phyloP scores from a whole-genome alignment of 1,284 basidiomycete genomes.

The Somion occarium region DNA sequence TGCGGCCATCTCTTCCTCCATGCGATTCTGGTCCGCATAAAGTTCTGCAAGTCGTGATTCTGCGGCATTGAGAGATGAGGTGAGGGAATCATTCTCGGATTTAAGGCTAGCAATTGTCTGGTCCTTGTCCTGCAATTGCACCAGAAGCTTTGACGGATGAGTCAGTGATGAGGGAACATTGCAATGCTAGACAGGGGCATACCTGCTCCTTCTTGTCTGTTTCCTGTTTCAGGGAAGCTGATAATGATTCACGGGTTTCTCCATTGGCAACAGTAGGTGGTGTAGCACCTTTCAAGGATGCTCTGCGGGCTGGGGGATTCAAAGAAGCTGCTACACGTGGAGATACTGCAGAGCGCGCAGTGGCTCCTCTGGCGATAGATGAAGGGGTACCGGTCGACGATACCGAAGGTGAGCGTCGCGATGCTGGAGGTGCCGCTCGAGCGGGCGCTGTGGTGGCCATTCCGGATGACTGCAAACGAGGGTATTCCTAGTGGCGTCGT shows the following conservation, averaged over 20 bases:
- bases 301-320: slow-evolving; percentile 38
- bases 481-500: not conserved
- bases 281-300: slow-evolving; percentile 40
- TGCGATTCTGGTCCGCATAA: slow-evolving; percentile 72
- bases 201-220: slow-evolving; percentile 79
- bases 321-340: slow-evolving; percentile 29
- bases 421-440: slow-evolving; percentile 39
- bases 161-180: slow-evolving; percentile 11
- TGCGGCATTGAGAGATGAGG: slow-evolving; percentile 57
- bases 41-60: slow-evolving; percentile 70
- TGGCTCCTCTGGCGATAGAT: slow-evolving; percentile 33
- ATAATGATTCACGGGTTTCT: slow-evolving; percentile 47
- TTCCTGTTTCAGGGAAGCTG: slow-evolving; percentile 63
- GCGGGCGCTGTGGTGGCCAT: slow-evolving; percentile 30
- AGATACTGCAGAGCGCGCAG: slow-evolving; percentile 33
- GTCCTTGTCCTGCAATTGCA: slow-evolving; percentile 74
- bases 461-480: slow-evolving; percentile 4
- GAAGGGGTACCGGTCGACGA: slow-evolving; percentile 21
- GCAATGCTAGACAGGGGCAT: slow-evolving; percentile 18
- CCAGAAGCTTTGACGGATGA: slow-evolving; percentile 48
- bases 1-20: slow-evolving; percentile 71
- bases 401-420: slow-evolving; percentile 32
- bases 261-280: slow-evolving; percentile 29
- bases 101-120: slow-evolving; percentile 56
- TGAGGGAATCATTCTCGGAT: slow-evolving; percentile 57